Evolutionary conservation across 2,329 filamentous ascomycete genomes (phyloP), one percentile per base, ranked within the genome.

Genomic region (Blastomyces gilchristii): DNA sequence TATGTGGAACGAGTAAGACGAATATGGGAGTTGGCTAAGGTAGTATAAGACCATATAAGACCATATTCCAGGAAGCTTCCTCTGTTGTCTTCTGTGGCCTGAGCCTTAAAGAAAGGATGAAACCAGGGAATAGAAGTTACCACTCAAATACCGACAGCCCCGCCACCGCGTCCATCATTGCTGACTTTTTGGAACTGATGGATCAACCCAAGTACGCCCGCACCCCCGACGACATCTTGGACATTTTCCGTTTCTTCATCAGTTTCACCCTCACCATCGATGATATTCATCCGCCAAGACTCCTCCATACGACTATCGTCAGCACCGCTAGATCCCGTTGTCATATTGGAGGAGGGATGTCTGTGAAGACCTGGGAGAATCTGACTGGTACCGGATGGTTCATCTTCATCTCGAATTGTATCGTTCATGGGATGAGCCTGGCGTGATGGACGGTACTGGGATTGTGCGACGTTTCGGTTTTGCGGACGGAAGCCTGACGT

Each of bases 181-280:
- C 73, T 75, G 47, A 83, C 84, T 73, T 83, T 85, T 65, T 86
- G 84, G 69, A 88, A 88, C 69, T 89, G 85, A 71, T 86, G 83
- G 63, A 89, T 78, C 67, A 89, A 72, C 9, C 86, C 86, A 63
- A 89, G 73, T 5, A 88, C 85, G 1, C 86, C 86, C 1, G 79
- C 80, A 4, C 80, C 80, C 0, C 76, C 77, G 37, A 73, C 74
- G 39, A 79, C 72, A 9, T 73, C 76, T 22, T 81, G 77, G 8
- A 81, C 78, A 60, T 79, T 77, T 39, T 80, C 79, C 9, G 75
- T 76, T 18, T 79, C 79, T 4, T 81, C 81, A 3, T 74, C 78
- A 28, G 77, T 79, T 28, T 78, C 75, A 3, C 71, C 70, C 49
- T 74, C 68, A 63, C 70, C 65, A 56, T 74, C 72, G 63, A 71